phyloP scores from a whole-genome alignment of 352 stramenopile species.

The Globisporangium recalcitrans region DNA sequence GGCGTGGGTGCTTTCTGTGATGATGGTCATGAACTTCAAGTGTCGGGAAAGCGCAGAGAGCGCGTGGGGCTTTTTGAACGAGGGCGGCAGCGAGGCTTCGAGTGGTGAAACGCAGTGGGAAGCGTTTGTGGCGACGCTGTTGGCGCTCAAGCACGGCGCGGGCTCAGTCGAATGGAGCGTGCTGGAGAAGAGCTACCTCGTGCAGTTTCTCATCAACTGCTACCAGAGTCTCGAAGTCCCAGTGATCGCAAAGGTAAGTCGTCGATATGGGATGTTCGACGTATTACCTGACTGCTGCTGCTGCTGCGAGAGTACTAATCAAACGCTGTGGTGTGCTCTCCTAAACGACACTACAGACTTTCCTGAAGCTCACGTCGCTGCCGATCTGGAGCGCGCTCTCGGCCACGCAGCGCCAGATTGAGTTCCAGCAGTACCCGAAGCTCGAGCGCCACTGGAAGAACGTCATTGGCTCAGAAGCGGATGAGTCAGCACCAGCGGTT shows the following conservation, averaged over 20 bases:
- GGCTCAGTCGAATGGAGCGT: conserved; percentile 21
- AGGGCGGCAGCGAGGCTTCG: conserved; percentile 3
- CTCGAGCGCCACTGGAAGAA: conserved; percentile 65
- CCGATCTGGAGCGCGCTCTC: conserved; percentile 58
- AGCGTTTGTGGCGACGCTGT: conserved; percentile 33
- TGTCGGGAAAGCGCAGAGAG: conserved; percentile 1
- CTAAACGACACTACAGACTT: conserved; percentile 11
- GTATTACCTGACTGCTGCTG: background rate
- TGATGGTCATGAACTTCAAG: conserved; percentile 38
- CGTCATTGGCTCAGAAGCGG: conserved; percentile 13
- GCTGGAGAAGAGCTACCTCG: conserved; percentile 44
- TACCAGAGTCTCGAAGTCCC: conserved; percentile 57
- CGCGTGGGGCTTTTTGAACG: conserved; percentile 14
- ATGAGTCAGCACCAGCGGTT: background rate
- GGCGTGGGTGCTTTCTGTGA: conserved; percentile 34
- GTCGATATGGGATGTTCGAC: no score
- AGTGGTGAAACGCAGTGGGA: conserved; percentile 24
- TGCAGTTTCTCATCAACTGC: conserved; percentile 58
- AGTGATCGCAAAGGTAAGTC: conserved; percentile 30
- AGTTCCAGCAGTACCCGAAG: conserved; percentile 61
- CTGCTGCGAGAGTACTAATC: background rate
- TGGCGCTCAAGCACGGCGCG: conserved; percentile 14
- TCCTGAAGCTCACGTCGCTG: conserved; percentile 66
- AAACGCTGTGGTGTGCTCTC: background rate
- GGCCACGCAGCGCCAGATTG: conserved; percentile 45